These are phyloP conservation scores for Daldinia eschscholtzii DNA, from an alignment of 2,329 filamentous ascomycete species.

Conservation along the genomic window DNA sequence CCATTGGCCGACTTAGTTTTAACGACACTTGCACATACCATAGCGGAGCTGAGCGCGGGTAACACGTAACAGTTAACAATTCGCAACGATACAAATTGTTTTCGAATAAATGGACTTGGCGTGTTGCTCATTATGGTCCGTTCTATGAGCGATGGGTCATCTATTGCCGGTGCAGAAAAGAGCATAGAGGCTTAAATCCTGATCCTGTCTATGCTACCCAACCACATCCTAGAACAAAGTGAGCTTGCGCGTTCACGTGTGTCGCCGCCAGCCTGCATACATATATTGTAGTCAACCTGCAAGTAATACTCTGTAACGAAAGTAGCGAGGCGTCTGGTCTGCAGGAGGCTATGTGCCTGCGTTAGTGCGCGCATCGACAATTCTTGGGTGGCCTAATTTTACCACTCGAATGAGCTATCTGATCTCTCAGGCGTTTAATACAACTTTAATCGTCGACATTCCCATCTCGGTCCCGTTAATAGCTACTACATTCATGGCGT, in stretches of 20 bases:
- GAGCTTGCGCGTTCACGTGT: conserved; percentile 37
- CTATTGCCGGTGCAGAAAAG: conserved; percentile 17
- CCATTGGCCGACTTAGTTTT: conserved; percentile 39
- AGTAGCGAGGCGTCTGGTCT: conserved; percentile 13
- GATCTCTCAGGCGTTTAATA: background rate
- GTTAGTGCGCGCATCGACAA: conserved; percentile 26
- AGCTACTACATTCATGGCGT: conserved; percentile 26
- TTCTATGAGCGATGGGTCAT: conserved; percentile 10
- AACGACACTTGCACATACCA: conserved; percentile 28
- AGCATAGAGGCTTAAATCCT: conserved; percentile 36
- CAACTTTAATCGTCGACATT: background rate
- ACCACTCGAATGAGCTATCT: background rate
- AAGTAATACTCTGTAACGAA: conserved; percentile 26
- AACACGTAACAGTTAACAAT: conserved; percentile 4
- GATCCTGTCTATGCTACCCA: conserved; percentile 36
- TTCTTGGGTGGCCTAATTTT: conserved; percentile 11
- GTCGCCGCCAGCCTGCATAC: conserved; percentile 34
- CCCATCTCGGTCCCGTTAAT: background rate
- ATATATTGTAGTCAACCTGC: conserved; percentile 14
- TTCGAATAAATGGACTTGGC: conserved; percentile 2
- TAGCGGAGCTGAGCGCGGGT: background rate
- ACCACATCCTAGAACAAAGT: conserved; percentile 26
- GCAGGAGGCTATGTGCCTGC: conserved; percentile 29
- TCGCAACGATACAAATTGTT: conserved; percentile 1
- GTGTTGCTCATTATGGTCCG: conserved; percentile 7